Evolutionary conservation across 1,284 basidiomycete species (phyloP).

Genomic region (Melampsora larici-populina): DNA sequence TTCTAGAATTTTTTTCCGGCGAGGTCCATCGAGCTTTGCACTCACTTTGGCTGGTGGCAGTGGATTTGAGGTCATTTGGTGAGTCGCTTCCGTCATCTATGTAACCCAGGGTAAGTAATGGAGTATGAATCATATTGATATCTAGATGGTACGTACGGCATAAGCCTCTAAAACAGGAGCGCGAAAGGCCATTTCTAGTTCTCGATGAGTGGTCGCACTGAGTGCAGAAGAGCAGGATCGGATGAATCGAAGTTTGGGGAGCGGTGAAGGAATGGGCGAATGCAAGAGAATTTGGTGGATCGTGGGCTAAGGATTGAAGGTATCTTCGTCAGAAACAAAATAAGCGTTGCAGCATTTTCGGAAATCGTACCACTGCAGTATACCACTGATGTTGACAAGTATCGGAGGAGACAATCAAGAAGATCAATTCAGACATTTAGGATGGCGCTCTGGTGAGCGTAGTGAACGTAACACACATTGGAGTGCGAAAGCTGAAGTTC

Average conservation of each 20-base stretch:
- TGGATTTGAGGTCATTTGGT: conserved; percentile 57
- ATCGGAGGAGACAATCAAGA: not conserved
- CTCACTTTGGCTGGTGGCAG: conserved; percentile 49
- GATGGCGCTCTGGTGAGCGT: too few relatives aligned
- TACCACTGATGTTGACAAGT: conserved; percentile 58
- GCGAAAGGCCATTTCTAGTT: conserved; percentile 56
- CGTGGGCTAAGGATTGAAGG: conserved; percentile 54
- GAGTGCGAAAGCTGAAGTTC: conserved; percentile 57
- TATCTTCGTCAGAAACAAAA: not conserved
- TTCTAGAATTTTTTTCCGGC: not conserved
- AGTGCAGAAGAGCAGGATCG: conserved; percentile 58
- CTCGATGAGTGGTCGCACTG: conserved; percentile 52
- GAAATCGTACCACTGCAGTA: conserved; percentile 49
- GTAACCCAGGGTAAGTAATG: conserved; percentile 14
- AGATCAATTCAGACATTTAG: not conserved
- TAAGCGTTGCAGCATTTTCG: not conserved
- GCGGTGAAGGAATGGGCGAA: conserved; percentile 53
- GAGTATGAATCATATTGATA: conserved; percentile 12
- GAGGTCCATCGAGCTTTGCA: not conserved
- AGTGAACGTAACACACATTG: conserved; percentile 35
- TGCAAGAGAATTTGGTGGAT: conserved; percentile 59
- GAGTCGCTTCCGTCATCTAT: conserved; percentile 54
- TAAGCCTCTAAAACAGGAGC: conserved; percentile 59
- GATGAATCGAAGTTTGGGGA: conserved; percentile 58
- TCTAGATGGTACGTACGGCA: conserved; percentile 13